A percentile compares a stretch with the other conserved stretches of the same genome.
Evolutionary conservation across 1,139 yeast genomes (phyloP).

Genomic region (Pichia sp.): DNA sequence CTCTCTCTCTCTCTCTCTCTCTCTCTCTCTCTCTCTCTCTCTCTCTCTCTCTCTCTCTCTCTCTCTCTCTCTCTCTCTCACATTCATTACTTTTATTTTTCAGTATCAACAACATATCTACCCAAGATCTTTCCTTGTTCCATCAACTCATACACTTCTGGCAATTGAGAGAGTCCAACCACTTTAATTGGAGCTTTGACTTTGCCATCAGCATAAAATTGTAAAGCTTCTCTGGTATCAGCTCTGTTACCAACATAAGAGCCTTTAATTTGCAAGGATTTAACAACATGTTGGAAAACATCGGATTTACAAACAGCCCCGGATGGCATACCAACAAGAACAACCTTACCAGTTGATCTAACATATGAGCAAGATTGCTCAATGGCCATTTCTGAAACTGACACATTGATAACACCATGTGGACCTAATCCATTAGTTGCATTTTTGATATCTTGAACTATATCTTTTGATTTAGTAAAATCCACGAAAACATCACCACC

Average conservation of each 20-base stretch:
- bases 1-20: too few species aligned
- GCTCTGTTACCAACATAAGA: conserved; percentile 80
- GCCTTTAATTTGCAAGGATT: conserved; percentile 59
- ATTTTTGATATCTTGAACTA: conserved; percentile 43
- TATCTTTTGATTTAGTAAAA: conserved; percentile 35
- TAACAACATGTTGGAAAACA: conserved; percentile 60
- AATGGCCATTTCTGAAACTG: conserved; percentile 70
- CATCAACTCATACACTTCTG: conserved; percentile 58
- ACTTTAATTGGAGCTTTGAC: conserved; percentile 62
- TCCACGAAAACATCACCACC: conserved; percentile 73
- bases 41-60: too few species aligned
- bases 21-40: too few species aligned
- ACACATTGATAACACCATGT: conserved; percentile 74
- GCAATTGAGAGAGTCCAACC: conserved; percentile 57
- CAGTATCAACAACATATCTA: conserved; percentile 60
- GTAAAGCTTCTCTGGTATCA: conserved; percentile 71
- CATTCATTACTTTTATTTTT: conserved; percentile 30
- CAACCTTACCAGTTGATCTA: conserved; percentile 71
- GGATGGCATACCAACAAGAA: conserved; percentile 75
- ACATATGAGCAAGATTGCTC: conserved; percentile 62
- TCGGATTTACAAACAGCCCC: conserved; percentile 56
- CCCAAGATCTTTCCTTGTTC: conserved; percentile 67
- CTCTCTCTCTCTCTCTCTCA: too few species aligned
- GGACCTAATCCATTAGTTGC: conserved; percentile 66
- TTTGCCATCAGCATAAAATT: conserved; percentile 63